These are phyloP conservation scores for Epithele typhae DNA, from an alignment of 768 basidiomycete genomes.

Conservation along the genomic window DNA sequence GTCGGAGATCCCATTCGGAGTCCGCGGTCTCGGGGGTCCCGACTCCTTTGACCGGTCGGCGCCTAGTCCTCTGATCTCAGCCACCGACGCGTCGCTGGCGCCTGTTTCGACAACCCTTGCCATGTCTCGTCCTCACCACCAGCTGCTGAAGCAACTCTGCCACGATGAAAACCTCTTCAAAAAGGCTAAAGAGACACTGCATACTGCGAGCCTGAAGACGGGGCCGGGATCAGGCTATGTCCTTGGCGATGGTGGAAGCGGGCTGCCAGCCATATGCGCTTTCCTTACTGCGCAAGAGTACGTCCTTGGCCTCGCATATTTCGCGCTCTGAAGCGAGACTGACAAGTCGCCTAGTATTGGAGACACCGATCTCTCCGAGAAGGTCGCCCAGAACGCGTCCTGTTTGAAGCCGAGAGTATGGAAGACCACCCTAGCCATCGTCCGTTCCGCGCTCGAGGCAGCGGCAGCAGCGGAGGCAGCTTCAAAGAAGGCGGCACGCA, in stretches of 20 bases:
- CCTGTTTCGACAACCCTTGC: neutral
- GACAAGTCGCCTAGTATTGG: slow-evolving; percentile 12
- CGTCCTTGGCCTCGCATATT: neutral
- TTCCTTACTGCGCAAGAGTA: slow-evolving; percentile 47
- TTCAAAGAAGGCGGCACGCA: neutral
- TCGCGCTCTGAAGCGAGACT: neutral
- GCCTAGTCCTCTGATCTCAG: no score
- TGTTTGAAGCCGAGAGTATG: slow-evolving; percentile 28
- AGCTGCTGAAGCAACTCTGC: slow-evolving; percentile 24
- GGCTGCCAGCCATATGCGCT: slow-evolving; percentile 47
- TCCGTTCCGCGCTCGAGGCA: slow-evolving; percentile 20
- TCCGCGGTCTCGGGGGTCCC: no score
- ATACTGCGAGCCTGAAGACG: slow-evolving; percentile 37
- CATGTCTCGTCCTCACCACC: slow-evolving; percentile 26
- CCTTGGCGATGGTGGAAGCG: slow-evolving; percentile 33
- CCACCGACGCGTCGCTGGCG: slow-evolving; percentile 10
- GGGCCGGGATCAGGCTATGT: slow-evolving; percentile 47
- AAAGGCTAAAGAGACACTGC: slow-evolving; percentile 31
- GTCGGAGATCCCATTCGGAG: no score
- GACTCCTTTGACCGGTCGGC: no score
- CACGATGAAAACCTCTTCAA: slow-evolving; percentile 30
- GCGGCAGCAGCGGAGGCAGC: neutral
- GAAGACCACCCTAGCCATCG: slow-evolving; percentile 19
- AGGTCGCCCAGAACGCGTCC: slow-evolving; percentile 28
- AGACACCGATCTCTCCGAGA: slow-evolving; percentile 26